Conservation (phyloP, 1,284 basidiomycete species). For the Tilletia indica region DNA sequence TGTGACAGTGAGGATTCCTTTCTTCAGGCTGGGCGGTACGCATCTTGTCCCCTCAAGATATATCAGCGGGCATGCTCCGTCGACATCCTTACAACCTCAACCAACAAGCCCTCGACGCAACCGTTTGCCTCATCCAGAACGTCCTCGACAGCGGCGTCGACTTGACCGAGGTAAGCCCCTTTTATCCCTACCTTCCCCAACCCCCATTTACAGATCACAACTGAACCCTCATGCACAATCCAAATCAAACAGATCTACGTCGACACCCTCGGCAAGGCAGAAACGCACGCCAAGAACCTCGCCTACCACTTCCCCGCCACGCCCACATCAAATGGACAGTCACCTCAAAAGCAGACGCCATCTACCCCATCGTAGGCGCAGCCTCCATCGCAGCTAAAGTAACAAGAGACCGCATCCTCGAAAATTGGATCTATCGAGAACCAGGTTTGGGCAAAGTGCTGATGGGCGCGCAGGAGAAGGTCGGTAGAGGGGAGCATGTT, state of each 20-base stretch:
- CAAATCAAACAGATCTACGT: constrained; percentile 74
- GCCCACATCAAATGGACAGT: constrained; percentile 71
- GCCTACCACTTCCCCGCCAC: constrained; percentile 37
- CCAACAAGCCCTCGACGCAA: constrained; percentile 86
- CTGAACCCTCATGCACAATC: constrained; percentile 3
- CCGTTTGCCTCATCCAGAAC: constrained; percentile 79
- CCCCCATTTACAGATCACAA: background rate
- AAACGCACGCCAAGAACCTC: constrained; percentile 67
- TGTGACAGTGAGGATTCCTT: background rate
- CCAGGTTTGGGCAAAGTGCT: background rate
- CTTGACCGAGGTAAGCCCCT: constrained; percentile 65
- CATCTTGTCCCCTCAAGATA: constrained; percentile 80
- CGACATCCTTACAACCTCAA: constrained; percentile 84
- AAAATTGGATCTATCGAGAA: constrained; percentile 69
- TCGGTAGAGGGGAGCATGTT: background rate
- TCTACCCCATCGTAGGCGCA: constrained; percentile 94
- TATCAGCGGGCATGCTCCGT: constrained; percentile 86
- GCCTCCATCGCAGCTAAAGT: constrained; percentile 96
- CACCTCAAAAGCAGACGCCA: constrained; percentile 85
- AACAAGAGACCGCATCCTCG: constrained; percentile 85
- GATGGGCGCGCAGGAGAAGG: background rate
- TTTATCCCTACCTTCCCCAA: background rate
- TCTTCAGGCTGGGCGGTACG: constrained; percentile 78
- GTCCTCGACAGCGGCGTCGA: constrained; percentile 76
- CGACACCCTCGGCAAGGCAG: constrained; percentile 86